These are phyloP conservation scores for Claviceps spartinae DNA, from an alignment of 2,329 filamentous ascomycete genomes.

Conservation along the genomic window DNA sequence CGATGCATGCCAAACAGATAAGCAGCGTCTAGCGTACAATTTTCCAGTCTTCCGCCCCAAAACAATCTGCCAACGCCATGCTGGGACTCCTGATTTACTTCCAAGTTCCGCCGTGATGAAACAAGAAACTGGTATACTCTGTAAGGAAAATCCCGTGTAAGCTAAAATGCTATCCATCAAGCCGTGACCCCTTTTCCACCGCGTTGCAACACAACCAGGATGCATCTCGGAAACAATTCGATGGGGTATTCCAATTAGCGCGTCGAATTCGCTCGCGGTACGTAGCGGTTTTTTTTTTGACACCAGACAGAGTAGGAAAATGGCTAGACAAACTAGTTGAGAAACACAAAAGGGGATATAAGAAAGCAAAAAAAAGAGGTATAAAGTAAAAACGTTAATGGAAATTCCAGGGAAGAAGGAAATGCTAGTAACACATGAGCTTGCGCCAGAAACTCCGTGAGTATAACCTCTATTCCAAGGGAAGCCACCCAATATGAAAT, in stretches of 20 bases:
- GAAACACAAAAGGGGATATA: background rate
- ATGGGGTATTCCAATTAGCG: constrained; percentile 18
- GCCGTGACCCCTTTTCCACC: background rate
- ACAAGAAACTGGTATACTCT: background rate
- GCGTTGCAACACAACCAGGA: constrained; percentile 1
- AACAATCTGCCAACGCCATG: constrained; percentile 9
- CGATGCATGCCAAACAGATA: background rate
- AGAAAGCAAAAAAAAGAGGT: background rate
- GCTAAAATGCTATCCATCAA: background rate
- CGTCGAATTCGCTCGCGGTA: constrained; percentile 8
- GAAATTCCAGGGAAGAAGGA: constrained; percentile 3
- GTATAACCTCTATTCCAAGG: background rate
- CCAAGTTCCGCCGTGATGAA: background rate
- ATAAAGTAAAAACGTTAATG: constrained; percentile 3
- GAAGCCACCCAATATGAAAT: background rate
- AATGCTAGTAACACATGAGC: background rate
- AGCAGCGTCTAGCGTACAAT: background rate
- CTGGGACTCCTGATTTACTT: constrained; percentile 6
- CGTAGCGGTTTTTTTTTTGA: background rate
- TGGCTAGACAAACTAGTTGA: background rate
- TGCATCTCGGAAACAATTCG: constrained; percentile 14
- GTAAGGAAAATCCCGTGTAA: background rate
- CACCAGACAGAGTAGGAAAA: background rate
- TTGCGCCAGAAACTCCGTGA: constrained; percentile 3
- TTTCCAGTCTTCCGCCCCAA: too few species aligned